phyloP scores from a whole-genome alignment of 2,329 filamentous ascomycete genomes.

The Penicillium sp. region DNA sequence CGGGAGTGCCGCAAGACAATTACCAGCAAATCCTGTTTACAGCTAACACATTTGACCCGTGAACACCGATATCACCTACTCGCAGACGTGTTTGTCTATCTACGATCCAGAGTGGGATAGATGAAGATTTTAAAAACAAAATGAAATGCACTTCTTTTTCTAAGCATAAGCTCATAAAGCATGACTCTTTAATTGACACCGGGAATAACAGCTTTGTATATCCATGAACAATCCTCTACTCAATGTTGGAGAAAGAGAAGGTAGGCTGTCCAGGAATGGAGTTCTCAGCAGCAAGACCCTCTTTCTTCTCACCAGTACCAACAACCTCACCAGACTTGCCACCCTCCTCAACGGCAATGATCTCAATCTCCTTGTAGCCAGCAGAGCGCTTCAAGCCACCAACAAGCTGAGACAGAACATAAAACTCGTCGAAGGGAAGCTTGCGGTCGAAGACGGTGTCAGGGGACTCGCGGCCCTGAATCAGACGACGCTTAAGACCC shows the following conservation, averaged over 20 bases:
- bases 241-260: conserved; percentile 82
- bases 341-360: conserved; percentile 67
- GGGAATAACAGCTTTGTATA: not conserved
- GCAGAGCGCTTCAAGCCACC: conserved; percentile 75
- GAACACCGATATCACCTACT: no score
- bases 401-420: conserved; percentile 74
- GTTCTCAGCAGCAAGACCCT: conserved; percentile 65
- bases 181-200: conserved; percentile 16
- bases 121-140: not conserved
- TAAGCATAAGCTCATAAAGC: conserved; percentile 25
- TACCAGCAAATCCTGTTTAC: not conserved
- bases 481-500: conserved; percentile 76
- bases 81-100: no score
- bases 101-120: not conserved
- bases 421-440: conserved; percentile 81
- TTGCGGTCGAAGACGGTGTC: conserved; percentile 76
- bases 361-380: conserved; percentile 68
- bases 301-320: conserved; percentile 54
- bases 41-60: no score
- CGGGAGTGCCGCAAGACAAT: no score
- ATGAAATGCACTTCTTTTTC: conserved; percentile 19
- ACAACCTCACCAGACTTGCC: conserved; percentile 49
- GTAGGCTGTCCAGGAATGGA: conserved; percentile 80
- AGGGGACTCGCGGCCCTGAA: conserved; percentile 63
- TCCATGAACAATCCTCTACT: conserved; percentile 19